Evolutionary conservation across 2,329 filamentous ascomycete genomes (phyloP).

Genomic region (Penicillium sp.): DNA sequence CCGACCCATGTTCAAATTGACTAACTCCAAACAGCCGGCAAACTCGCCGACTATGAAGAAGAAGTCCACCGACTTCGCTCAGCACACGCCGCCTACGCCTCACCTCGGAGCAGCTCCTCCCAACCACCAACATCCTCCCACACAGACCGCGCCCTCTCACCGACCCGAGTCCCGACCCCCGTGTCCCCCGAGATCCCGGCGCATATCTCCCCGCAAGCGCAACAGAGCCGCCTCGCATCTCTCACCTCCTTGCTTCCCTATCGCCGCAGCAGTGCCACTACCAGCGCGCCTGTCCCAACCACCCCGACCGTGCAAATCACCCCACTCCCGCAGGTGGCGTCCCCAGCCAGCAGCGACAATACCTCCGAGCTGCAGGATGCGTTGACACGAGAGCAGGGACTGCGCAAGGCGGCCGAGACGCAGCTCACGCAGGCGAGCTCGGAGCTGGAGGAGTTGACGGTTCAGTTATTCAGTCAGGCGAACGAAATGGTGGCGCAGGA

Average conservation of each 20-base stretch:
- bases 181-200: constrained; percentile 23
- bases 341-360: constrained; percentile 25
- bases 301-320: constrained; percentile 9
- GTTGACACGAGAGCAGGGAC: constrained; percentile 53
- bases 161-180: constrained; percentile 27
- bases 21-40: constrained; percentile 46
- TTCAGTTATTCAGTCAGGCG: constrained; percentile 60
- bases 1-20: not conserved
- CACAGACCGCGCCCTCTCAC: constrained; percentile 38
- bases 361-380: constrained; percentile 51
- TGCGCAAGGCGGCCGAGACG: constrained; percentile 58
- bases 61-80: constrained; percentile 53
- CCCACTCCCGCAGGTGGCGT: constrained; percentile 15
- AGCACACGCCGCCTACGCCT: constrained; percentile 24
- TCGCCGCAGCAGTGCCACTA: constrained; percentile 35
- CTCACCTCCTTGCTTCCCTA: constrained; percentile 41
- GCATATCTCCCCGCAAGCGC: constrained; percentile 25
- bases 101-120: constrained; percentile 25
- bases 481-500: constrained; percentile 67
- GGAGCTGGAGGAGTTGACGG: constrained; percentile 62
- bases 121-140: constrained; percentile 31
- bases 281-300: constrained; percentile 22
- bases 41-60: constrained; percentile 63
- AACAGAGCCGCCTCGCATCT: constrained; percentile 37
- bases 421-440: constrained; percentile 53